Evolutionary conservation across 805 yeast species (phyloP), one percentile per base, ranked within the genome.

Genomic region (Dipodascus geniculatus): DNA sequence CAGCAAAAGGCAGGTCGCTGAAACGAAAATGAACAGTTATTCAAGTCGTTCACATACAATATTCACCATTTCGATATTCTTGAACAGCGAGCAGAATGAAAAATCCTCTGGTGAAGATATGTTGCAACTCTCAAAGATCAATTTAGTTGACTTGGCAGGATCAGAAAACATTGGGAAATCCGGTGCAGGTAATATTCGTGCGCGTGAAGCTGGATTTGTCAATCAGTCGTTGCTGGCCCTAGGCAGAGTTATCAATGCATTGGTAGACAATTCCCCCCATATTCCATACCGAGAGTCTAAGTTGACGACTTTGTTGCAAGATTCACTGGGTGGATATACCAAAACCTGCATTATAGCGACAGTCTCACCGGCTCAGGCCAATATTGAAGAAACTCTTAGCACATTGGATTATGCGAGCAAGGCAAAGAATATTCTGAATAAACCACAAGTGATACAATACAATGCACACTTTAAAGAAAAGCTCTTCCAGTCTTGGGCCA

Each of bases 141-240:
- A 89, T 63, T 71, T 89, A 22, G 98, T 91, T 3, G 98, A 91
- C 70, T 74, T 91, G 58, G 99, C 98, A 0, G 98, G 99, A 0
- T 86, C 96, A 3, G 99, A 91, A 66, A 90, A 90, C 65, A 83
- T 91, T 53, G 78, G 74, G 58, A 74, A 88, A 61, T 86, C 96
- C 0, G 99, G 99, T 2, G 96, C 97, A 0, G 74, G 80, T 22
- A 82, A 85, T 59, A 84, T 81, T 64, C 75, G 96, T 48, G 96
- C 96, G 0, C 82, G 88, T 59, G 99, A 91, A 64, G 96, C 97
- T 0, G 97, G 96, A 0, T 80, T 87, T 19, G 90, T 90, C 51
- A 91, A 91, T 67, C 96, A 88, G 67, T 84, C 95, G 66, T 72
- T 91, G 52, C 70, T 91, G 38, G 83, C 96, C 0, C 73, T 91